These are phyloP conservation scores for Podaxis mareebaensis DNA, from an alignment of 768 basidiomycete genomes.

Conservation along the genomic window DNA sequence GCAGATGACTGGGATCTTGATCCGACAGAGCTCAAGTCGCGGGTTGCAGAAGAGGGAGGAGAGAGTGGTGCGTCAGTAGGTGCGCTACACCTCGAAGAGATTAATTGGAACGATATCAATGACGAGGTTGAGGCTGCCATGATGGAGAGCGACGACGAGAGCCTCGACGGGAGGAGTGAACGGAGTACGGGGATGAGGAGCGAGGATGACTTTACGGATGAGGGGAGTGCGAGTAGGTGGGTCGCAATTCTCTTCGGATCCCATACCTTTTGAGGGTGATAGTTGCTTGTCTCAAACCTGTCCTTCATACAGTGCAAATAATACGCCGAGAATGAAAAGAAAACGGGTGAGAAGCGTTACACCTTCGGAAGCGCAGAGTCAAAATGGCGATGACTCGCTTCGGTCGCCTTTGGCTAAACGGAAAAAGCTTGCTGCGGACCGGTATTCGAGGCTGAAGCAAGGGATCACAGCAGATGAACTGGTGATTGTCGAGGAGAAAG, in stretches of 20 bases:
- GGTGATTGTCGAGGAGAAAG: slow-evolving; percentile 18
- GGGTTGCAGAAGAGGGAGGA: slow-evolving; percentile 23
- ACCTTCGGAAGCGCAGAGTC: slow-evolving; percentile 50
- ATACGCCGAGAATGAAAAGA: slow-evolving; percentile 51
- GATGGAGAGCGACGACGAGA: slow-evolving; percentile 75
- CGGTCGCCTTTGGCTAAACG: slow-evolving; percentile 79
- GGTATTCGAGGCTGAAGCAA: slow-evolving; percentile 70
- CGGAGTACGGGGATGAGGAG: slow-evolving; percentile 42
- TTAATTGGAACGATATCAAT: slow-evolving; percentile 83
- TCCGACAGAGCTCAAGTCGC: slow-evolving; percentile 29
- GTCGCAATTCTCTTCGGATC: not conserved
- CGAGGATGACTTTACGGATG: slow-evolving; percentile 60
- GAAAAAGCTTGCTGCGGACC: slow-evolving; percentile 70
- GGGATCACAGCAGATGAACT: slow-evolving; percentile 59
- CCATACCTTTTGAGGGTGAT: not conserved
- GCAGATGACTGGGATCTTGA: slow-evolving; percentile 64
- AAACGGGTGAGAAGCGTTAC: slow-evolving; percentile 75
- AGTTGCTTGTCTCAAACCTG: not conserved
- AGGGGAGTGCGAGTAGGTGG: slow-evolving; percentile 34
- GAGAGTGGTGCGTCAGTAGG: slow-evolving; percentile 19
- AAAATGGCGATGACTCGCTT: slow-evolving; percentile 40
- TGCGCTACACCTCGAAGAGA: slow-evolving; percentile 54
- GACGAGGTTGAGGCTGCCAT: slow-evolving; percentile 87
- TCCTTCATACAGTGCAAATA: slow-evolving; percentile 29
- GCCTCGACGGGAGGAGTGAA: slow-evolving; percentile 41